Evolutionary conservation across 371 early-diverging fungal genomes (phyloP).

Genomic region (Syncephalastrum monosporum): DNA sequence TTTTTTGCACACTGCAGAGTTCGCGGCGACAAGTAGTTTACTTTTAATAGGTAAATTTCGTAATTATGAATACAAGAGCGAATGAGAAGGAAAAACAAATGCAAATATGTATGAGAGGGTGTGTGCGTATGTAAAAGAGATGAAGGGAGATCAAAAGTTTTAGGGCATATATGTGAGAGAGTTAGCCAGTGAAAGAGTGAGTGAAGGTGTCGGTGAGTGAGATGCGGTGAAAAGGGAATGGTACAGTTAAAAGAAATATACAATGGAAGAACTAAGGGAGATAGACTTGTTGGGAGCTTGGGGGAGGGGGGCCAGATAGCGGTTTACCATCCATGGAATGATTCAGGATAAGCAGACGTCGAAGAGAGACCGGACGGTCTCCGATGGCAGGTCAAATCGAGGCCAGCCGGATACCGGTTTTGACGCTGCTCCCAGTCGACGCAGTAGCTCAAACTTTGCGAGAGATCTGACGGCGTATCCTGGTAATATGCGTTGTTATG

Average conservation of each 20-base stretch:
- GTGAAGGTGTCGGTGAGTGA: neutral
- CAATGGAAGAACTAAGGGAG: neutral
- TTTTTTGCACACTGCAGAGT: too few relatives aligned
- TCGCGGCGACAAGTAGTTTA: too few relatives aligned
- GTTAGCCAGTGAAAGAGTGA: too few relatives aligned
- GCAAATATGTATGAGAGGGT: neutral
- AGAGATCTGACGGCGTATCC: constrained; percentile 7
- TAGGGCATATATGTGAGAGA: neutral
- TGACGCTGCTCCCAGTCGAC: constrained; percentile 26
- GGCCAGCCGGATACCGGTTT: constrained; percentile 6
- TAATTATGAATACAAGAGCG: neutral
- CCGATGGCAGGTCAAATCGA: constrained; percentile 21
- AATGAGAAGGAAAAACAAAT: constrained; percentile 4
- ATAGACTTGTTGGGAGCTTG: neutral
- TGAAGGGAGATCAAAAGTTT: neutral
- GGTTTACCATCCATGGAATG: neutral
- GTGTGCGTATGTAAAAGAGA: neutral
- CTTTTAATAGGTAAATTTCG: too few relatives aligned
- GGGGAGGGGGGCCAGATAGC: neutral
- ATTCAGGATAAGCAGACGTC: constrained; percentile 2
- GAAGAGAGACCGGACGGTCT: constrained; percentile 7
- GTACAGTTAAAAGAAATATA: constrained; percentile 2
- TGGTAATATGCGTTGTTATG: neutral
- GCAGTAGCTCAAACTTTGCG: constrained; percentile 17
- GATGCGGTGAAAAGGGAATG: constrained; percentile 1